phyloP scores from a whole-genome alignment of 257 asterid species.

The Lycium ferocissimum region DNA sequence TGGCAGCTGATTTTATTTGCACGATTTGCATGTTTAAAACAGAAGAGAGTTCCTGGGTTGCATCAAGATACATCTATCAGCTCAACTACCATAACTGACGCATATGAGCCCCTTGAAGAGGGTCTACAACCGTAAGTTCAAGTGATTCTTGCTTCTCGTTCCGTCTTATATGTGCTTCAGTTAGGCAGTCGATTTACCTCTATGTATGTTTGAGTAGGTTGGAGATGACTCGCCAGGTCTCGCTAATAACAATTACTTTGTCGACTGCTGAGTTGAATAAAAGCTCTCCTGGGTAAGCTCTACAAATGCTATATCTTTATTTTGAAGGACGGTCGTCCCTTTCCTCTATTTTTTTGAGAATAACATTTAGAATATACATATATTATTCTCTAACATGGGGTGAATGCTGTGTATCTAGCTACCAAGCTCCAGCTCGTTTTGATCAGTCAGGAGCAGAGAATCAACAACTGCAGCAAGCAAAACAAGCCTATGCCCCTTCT shows the following conservation, averaged over 20 bases:
- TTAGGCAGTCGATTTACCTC: conserved; percentile 21
- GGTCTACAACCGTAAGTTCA: conserved; percentile 59
- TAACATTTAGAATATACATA: neutral
- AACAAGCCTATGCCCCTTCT: conserved; percentile 27
- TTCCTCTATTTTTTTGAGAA: neutral
- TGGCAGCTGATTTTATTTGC: conserved; percentile 15
- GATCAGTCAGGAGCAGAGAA: conserved; percentile 39
- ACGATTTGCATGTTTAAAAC: conserved; percentile 25
- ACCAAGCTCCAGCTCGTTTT: conserved; percentile 46
- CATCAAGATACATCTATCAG: conserved; percentile 60
- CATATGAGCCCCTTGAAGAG: conserved; percentile 68
- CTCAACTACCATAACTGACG: conserved; percentile 63
- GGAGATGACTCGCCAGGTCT: conserved; percentile 71
- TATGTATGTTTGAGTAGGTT: conserved; percentile 45
- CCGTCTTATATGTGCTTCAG: neutral
- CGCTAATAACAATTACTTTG: conserved; percentile 55
- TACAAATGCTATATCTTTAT: neutral
- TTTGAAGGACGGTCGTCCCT: neutral
- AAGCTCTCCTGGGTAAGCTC: conserved; percentile 61
- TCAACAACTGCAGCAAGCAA: conserved; percentile 42
- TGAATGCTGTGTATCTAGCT: conserved; percentile 41
- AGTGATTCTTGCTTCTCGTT: neutral
- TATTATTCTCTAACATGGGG: conserved; percentile 3
- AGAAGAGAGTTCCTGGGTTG: conserved; percentile 58
- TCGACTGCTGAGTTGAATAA: conserved; percentile 55